These are phyloP conservation scores for Lomentospora prolificans DNA, from an alignment of 2,329 filamentous ascomycete genomes.

Conservation along the genomic window DNA sequence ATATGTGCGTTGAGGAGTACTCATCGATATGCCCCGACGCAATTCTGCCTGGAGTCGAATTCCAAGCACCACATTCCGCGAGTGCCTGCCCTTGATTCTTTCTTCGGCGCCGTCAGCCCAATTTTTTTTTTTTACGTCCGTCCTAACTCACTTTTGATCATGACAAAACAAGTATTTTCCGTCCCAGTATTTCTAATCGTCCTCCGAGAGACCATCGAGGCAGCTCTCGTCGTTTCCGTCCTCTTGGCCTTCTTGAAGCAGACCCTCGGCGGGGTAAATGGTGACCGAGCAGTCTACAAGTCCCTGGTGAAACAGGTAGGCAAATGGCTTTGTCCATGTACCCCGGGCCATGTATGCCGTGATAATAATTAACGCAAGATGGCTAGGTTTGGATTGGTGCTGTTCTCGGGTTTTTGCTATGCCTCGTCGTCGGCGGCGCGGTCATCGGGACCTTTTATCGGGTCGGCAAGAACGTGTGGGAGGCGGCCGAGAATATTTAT, in stretches of 20 bases:
- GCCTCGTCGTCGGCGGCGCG: conserved; percentile 53
- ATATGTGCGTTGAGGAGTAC: too few species aligned
- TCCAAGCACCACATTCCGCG: background rate
- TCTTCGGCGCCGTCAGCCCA: too few species aligned
- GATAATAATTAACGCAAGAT: conserved; percentile 21
- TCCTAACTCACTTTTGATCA: conserved; percentile 17
- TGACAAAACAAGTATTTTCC: conserved; percentile 62
- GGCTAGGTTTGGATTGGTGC: conserved; percentile 65
- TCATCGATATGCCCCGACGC: background rate
- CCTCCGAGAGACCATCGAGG: conserved; percentile 78
- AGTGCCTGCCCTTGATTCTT: too few species aligned
- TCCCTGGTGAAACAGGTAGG: background rate
- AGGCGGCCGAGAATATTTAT: conserved; percentile 57
- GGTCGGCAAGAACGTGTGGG: conserved; percentile 52
- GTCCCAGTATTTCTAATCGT: conserved; percentile 83
- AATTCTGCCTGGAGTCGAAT: background rate
- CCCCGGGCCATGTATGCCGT: too few species aligned
- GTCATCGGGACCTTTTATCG: conserved; percentile 68
- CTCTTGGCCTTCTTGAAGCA: conserved; percentile 78
- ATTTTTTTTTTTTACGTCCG: background rate
- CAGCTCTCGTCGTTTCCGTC: conserved; percentile 78
- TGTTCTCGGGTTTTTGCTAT: conserved; percentile 50
- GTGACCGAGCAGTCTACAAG: background rate
- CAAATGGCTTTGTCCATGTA: too few species aligned
- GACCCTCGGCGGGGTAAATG: conserved; percentile 36